Base-by-base conservation (phyloP, 2,329 filamentous ascomycete species). In the Bertia moriformis region DNA sequence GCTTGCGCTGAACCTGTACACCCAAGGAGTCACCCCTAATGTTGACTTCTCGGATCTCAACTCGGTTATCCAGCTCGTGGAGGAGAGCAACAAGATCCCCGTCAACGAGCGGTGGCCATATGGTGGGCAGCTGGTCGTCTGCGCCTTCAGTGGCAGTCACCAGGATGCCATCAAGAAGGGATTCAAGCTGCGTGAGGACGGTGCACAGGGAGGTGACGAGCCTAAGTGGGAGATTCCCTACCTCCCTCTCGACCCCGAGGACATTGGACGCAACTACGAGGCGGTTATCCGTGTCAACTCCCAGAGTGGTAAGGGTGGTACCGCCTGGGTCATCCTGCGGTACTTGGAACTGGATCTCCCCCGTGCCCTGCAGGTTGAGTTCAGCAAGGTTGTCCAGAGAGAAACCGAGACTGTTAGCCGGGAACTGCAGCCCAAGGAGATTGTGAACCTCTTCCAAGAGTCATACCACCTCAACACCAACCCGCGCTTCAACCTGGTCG, bases 291-390 rank as follows among this genome's bases (percentile, higher is more conserved):
- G 75, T 40, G 75, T 80, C 63, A 80, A 80, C 60, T 75, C 69
- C 27, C 75, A 80, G 50, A 74, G 69, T 46, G 75, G 75, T 42
- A 80, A 80, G 54, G 75, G 75, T 40, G 75, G 75, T 48, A 80
- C 85, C 43, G 88, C 89, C 38, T 96, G 85, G 84, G 83, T 96
- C 54, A 88, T 96, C 55, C 78, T 88, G 55, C 80, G 83, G 49
- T 81, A 86, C 52, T 75, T 96, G 44, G 76, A 91, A 53, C 81
- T 96, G 51, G 91, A 96, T 58, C 74, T 96, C 39, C 91, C 91
- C 14, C 84, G 91, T 45, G 87, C 87, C 39, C 72, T 96, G 39
- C 89, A 96, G 61, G 72, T 95, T 46, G 87, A 85, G 38, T 96
- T 96, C 60, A 85, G 82, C 57, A 82, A 77, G 55, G 71, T 93